phyloP scores from a whole-genome alignment of 148 eudicot genomes.

The Persicaria maculosa region DNA sequence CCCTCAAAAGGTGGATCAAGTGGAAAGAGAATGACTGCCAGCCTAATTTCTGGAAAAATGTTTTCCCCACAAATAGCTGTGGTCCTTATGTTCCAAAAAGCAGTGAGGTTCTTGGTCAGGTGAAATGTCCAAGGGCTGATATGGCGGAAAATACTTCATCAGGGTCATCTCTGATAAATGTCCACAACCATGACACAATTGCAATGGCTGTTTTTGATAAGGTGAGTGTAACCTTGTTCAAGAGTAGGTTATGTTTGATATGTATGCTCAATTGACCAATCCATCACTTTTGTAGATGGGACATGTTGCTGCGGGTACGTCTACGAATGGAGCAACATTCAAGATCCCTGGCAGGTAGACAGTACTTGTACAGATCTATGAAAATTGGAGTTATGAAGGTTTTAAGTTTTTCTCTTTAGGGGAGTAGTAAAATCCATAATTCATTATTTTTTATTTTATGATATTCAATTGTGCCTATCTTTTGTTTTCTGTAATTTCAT shows the following conservation, averaged over 20 bases:
- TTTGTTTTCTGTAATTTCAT: background rate
- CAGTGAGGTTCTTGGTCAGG: constrained; percentile 12
- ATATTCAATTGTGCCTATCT: background rate
- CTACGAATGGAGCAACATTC: constrained; percentile 93
- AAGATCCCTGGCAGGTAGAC: constrained; percentile 92
- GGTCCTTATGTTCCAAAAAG: constrained; percentile 61
- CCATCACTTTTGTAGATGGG: constrained; percentile 43
- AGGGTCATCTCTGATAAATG: constrained; percentile 29
- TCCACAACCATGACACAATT: constrained; percentile 85
- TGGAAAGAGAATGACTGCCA: constrained; percentile 72
- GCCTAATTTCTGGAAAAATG: constrained; percentile 78
- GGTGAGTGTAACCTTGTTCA: constrained; percentile 26
- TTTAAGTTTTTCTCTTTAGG: background rate
- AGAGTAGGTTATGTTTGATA: background rate
- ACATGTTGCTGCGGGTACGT: constrained; percentile 88
- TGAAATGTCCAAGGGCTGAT: constrained; percentile 23
- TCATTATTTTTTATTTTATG: background rate
- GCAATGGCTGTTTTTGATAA: constrained; percentile 88
- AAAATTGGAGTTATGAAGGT: background rate
- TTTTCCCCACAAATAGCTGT: constrained; percentile 53
- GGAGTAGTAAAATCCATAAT: background rate
- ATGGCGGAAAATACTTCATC: constrained; percentile 17
- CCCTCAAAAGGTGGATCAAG: constrained; percentile 59
- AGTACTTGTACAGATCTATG: background rate
- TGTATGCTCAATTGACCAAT: background rate